These are phyloP conservation scores for Capsaspora owczarzaki DNA, from an alignment of 78 protist species.

Conservation along the genomic window DNA sequence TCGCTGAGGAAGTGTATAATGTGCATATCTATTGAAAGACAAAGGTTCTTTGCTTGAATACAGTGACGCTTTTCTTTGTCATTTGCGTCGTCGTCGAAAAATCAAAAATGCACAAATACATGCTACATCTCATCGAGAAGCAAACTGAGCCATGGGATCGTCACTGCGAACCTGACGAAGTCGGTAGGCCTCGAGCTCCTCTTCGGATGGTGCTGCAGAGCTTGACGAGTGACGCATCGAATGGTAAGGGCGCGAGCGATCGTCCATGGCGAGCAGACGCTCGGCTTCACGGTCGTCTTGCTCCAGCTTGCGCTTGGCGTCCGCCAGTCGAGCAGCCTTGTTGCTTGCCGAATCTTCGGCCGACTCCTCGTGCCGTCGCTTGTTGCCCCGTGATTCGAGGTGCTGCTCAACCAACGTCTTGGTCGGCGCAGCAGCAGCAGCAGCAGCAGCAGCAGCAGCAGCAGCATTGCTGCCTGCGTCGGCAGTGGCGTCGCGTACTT, in stretches of 20 bases:
- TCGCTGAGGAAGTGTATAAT: background rate
- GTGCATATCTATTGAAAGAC: background rate
- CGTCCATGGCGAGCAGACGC: background rate
- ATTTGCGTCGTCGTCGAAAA: background rate
- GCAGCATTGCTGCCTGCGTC: background rate
- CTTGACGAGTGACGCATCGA: background rate
- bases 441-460: background rate
- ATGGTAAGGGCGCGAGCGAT: background rate
- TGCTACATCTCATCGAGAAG: background rate
- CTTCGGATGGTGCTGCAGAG: slow-evolving; percentile 36
- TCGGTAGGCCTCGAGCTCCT: slow-evolving; percentile 63
- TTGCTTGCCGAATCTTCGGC: too few species aligned
- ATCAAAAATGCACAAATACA: background rate
- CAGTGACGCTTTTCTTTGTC: background rate
- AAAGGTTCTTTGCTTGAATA: background rate
- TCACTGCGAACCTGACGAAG: slow-evolving; percentile 32
- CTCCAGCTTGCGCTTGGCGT: background rate
- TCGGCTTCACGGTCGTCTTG: background rate
- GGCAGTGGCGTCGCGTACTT: too few species aligned
- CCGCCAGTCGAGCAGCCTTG: too few species aligned
- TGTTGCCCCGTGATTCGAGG: background rate
- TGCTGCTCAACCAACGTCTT: background rate
- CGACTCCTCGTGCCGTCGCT: background rate
- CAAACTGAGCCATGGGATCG: slow-evolving; percentile 69
- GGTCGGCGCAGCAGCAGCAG: background rate